Percentiles rank a stretch among this genome's conserved stretches.
These are phyloP conservation scores for Xerocomus brunneocitrinus DNA, from an alignment of 768 basidiomycete species.

Conservation along the genomic window DNA sequence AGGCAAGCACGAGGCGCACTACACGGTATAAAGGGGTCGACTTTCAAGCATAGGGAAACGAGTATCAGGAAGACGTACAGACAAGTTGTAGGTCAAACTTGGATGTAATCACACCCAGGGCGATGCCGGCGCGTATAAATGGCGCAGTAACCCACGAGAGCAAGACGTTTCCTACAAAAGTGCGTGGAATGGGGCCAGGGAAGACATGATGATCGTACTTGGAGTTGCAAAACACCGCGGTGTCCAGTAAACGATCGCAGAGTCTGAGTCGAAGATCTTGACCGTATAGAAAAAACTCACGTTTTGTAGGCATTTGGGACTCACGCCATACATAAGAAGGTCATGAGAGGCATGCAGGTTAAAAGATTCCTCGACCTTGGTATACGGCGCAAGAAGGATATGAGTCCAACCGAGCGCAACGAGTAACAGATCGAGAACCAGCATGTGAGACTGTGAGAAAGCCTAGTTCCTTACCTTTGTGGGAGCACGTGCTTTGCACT, in stretches of 20 bases:
- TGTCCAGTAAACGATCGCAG: neutral
- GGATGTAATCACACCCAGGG: slow-evolving; percentile 40
- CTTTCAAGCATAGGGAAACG: neutral
- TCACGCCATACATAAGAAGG: slow-evolving; percentile 69
- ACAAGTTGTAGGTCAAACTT: slow-evolving; percentile 71
- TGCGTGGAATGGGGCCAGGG: slow-evolving; percentile 84
- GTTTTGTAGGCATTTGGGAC: slow-evolving; percentile 37
- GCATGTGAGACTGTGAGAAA: neutral
- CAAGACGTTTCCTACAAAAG: slow-evolving; percentile 73
- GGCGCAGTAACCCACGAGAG: slow-evolving; percentile 58
- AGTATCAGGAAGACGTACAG: slow-evolving; percentile 39
- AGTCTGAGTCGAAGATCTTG: slow-evolving; percentile 8
- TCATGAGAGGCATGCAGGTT: slow-evolving; percentile 91
- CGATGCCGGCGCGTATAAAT: slow-evolving; percentile 38
- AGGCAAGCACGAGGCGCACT: slow-evolving; percentile 76
- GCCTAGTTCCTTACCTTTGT: too few species aligned
- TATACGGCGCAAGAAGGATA: slow-evolving; percentile 78
- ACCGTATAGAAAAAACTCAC: slow-evolving; percentile 35
- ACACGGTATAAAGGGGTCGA: neutral
- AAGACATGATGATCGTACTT: slow-evolving; percentile 91
- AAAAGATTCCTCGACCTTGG: slow-evolving; percentile 98
- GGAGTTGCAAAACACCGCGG: neutral
- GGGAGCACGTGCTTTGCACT: slow-evolving; percentile 29
- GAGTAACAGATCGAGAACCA: slow-evolving; percentile 47
- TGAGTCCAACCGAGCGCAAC: slow-evolving; percentile 55